phyloP scores from a whole-genome alignment of 2,329 filamentous ascomycete species.

The Didymella lethalis region DNA sequence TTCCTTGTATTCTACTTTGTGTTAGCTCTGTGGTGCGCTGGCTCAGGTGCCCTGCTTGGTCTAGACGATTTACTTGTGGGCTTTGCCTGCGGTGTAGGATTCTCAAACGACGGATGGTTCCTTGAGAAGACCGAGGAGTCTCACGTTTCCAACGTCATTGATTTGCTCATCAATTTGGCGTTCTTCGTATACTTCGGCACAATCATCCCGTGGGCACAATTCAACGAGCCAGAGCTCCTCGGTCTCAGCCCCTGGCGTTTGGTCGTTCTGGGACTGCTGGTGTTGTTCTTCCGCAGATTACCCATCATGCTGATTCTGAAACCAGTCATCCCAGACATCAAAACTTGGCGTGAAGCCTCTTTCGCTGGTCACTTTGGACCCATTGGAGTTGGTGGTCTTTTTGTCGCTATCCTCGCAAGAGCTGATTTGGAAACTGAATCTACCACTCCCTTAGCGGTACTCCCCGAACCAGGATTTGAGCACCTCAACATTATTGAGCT shows the following conservation, averaged over 20 bases:
- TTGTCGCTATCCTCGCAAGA: slow-evolving; percentile 89
- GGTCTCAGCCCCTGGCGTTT: slow-evolving; percentile 87
- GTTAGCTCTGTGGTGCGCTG: slow-evolving; percentile 92
- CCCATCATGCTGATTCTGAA: slow-evolving; percentile 93
- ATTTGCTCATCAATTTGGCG: slow-evolving; percentile 92
- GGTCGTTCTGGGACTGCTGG: slow-evolving; percentile 90
- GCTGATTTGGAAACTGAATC: slow-evolving; percentile 84
- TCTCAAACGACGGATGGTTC: slow-evolving; percentile 99
- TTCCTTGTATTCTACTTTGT: slow-evolving; percentile 99
- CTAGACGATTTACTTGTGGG: slow-evolving; percentile 94
- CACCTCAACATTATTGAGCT: slow-evolving; percentile 78
- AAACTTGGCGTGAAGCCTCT: slow-evolving; percentile 95
- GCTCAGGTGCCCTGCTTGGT: slow-evolving; percentile 88
- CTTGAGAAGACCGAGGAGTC: slow-evolving; percentile 97
- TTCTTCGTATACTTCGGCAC: slow-evolving; percentile 98
- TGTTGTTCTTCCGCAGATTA: slow-evolving; percentile 94
- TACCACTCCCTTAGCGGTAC: slow-evolving; percentile 74
- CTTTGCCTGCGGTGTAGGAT: slow-evolving; percentile 95
- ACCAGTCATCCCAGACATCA: slow-evolving; percentile 93
- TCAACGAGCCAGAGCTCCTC: slow-evolving; percentile 72
- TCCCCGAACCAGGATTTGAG: slow-evolving; percentile 66
- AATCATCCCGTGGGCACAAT: slow-evolving; percentile 95
- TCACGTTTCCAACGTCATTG: slow-evolving; percentile 98
- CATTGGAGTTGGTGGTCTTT: slow-evolving; percentile 96
- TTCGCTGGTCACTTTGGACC: slow-evolving; percentile 98